phyloP scores from a whole-genome alignment of 768 basidiomycete species.

The Phallus indusiatus region DNA sequence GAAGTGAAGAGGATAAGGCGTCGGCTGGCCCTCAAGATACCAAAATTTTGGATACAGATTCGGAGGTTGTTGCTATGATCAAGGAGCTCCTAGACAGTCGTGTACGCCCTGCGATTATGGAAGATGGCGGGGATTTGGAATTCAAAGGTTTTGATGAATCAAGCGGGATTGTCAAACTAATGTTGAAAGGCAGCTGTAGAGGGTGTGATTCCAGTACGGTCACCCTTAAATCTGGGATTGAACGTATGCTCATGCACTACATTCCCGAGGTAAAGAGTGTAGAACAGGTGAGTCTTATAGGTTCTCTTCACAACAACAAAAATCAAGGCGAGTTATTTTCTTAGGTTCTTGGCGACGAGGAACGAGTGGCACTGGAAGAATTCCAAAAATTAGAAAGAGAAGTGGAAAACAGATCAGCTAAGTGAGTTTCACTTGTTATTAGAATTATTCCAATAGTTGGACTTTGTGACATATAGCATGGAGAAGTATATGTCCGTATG shows the following conservation, averaged over 20 bases:
- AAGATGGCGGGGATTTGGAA: constrained; percentile 98
- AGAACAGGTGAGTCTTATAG: constrained; percentile 51
- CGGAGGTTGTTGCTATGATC: constrained; percentile 97
- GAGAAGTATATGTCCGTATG: constrained; percentile 77
- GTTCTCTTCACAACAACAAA: constrained; percentile 1
- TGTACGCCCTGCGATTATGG: constrained; percentile 95
- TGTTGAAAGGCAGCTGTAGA: constrained; percentile 93
- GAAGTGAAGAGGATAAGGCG: constrained; percentile 69
- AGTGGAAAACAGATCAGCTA: constrained; percentile 34
- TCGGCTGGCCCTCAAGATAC: constrained; percentile 90
- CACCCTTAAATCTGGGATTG: constrained; percentile 93
- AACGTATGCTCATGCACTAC: constrained; percentile 99
- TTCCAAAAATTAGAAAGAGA: constrained; percentile 81
- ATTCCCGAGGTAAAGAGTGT: constrained; percentile 93
- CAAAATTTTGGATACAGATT: constrained; percentile 85
- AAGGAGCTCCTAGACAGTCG: constrained; percentile 94
- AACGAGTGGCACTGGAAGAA: constrained; percentile 76
- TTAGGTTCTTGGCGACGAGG: constrained; percentile 86
- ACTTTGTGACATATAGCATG: constrained; percentile 39
- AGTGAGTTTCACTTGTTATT: constrained; percentile 34
- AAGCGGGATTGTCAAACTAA: constrained; percentile 70
- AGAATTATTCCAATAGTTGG: constrained; percentile 11
- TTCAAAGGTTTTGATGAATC: constrained; percentile 79
- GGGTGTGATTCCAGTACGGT: constrained; percentile 92
- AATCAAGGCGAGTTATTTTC: not conserved